Evolutionary conservation across 768 basidiomycete species (phyloP).

Genomic region (Suillus luteus): DNA sequence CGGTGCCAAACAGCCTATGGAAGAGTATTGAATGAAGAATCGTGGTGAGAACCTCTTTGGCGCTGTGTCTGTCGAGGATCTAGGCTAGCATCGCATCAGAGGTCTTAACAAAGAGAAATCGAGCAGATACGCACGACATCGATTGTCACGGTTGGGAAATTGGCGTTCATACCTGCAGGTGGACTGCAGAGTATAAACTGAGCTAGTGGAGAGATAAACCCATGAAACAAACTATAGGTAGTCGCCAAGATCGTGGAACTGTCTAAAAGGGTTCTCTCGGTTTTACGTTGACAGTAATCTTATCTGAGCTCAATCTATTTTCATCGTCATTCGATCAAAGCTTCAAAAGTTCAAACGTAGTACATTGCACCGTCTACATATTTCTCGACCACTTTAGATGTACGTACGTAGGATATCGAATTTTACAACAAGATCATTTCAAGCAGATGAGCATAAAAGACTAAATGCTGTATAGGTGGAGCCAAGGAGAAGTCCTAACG

Average conservation of each 20-base stretch:
- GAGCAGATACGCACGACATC: constrained; percentile 27
- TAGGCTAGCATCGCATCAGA: constrained; percentile 28
- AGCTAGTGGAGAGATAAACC: too few species aligned
- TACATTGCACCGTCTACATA: not conserved
- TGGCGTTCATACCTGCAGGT: constrained; percentile 24
- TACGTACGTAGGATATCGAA: not conserved
- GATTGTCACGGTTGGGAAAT: constrained; percentile 32
- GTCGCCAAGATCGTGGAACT: constrained; percentile 6
- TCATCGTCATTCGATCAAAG: not conserved
- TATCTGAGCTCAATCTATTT: not conserved
- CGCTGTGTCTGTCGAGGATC: constrained; percentile 71
- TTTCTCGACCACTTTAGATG: not conserved
- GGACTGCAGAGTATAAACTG: too few species aligned
- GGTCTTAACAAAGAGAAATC: too few species aligned
- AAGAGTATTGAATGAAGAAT: constrained; percentile 83
- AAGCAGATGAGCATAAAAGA: constrained; percentile 14
- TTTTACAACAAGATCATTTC: not conserved
- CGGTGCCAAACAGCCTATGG: constrained; percentile 78
- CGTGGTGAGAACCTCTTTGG: constrained; percentile 73
- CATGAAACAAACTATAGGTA: not conserved
- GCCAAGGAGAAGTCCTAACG: constrained; percentile 19
- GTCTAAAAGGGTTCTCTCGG: constrained; percentile 1
- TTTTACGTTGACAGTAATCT: not conserved
- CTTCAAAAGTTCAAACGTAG: not conserved
- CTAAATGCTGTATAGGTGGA: constrained; percentile 20